A percentile compares a stretch with the other conserved stretches of the same genome.
Conservation (phyloP, 2,329 filamentous ascomycete genomes). For the Ophiostoma australiae region DNA sequence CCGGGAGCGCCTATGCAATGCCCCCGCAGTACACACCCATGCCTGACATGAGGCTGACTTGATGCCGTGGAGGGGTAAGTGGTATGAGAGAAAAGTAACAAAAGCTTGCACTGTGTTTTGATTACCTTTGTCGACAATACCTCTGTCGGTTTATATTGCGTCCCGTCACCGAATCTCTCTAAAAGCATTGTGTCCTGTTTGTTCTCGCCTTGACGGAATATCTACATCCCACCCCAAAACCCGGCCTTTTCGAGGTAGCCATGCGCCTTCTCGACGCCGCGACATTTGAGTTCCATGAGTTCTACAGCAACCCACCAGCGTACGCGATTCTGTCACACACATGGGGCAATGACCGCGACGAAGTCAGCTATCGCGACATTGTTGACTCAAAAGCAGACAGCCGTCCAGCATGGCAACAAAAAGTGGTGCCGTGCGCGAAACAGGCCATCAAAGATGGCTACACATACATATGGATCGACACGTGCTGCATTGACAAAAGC, state of each 20-base stretch:
- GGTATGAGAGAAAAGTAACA: background rate
- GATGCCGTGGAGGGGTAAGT: background rate
- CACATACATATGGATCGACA: background rate
- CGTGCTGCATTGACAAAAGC: background rate
- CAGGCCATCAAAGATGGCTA: background rate
- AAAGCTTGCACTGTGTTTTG: background rate
- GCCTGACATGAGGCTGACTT: background rate
- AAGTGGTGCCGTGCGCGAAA: background rate
- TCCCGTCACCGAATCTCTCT: too few species aligned
- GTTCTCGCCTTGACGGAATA: too few species aligned
- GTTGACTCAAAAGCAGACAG: background rate
- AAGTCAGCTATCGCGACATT: slow-evolving; percentile 4
- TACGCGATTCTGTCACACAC: background rate
- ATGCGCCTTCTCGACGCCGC: background rate
- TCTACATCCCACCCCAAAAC: too few species aligned
- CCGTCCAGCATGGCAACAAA: background rate
- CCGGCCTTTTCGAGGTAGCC: background rate
- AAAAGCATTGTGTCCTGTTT: too few species aligned
- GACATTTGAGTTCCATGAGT: background rate
- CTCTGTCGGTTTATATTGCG: too few species aligned
- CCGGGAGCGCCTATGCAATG: background rate
- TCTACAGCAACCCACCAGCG: background rate
- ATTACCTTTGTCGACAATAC: too few species aligned
- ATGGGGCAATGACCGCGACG: background rate
- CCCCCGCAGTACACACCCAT: background rate